Base-by-base conservation (phyloP, 129 eudicot species). In the Centella asiatica region DNA sequence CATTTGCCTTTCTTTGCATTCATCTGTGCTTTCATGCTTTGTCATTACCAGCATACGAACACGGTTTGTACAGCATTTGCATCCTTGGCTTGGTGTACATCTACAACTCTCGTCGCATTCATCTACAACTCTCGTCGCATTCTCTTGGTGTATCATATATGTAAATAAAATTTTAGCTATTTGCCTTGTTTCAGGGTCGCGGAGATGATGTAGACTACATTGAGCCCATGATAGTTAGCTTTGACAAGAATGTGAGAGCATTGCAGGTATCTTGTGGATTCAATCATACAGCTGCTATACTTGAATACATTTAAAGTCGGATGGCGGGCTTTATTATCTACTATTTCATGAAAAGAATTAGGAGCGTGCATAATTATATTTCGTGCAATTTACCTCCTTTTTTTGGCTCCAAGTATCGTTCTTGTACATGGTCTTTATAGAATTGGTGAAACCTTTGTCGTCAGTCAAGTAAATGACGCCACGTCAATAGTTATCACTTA, bases 211-310 rank as follows among this genome's bases (percentile, higher is more conserved):
- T 84, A 18, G 99, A 87, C 77, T 84, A 79, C 54, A 71, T 80
- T 32, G 84, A 87, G 58, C 99, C 99, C 0, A 56, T 71, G 32
- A 51, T 47, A 69, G 77, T 92, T 3, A 76, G 81, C 58, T 73
- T 87, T 54, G 88, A 80, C 22, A 72, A 56, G 66, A 75, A 68
- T 48, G 86, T 87, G 60, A 92, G 78, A 67, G 95, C 89, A 52
- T 26, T 87, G 65, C 76, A 82, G 54, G 73, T 92, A 52, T 92
- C 99, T 2, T 92, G 99, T 48, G 99, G 99, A 70, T 92, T 92
- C 64, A 92, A 92, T 76, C 99, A 92, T 69, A 87, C 99, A 0
- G 99, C 88, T 27, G 99, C 84, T 50, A 64, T 92, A 53, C 78
- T 86, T 1, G 85, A 86, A 69, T 83, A 44, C 66, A 49, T 44